Conservation (phyloP, 192 early-diverging fungal species). For the Obelidium mucronatum region DNA sequence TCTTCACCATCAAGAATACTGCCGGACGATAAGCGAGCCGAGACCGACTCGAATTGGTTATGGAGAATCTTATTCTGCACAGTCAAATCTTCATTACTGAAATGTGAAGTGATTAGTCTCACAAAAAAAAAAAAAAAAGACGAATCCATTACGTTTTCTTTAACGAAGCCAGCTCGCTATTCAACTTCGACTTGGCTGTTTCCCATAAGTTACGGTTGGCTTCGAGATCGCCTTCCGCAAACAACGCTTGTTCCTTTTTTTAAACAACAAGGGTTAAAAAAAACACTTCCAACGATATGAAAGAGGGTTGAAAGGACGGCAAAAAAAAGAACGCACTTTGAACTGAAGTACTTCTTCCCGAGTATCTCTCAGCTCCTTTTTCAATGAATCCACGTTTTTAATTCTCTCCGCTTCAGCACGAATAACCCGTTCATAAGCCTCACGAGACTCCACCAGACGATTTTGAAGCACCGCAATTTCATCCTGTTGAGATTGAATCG, state of each 20-base stretch:
- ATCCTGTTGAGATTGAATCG: slow-evolving; percentile 28
- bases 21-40: slow-evolving; percentile 12
- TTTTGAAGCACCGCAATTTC: slow-evolving; percentile 4
- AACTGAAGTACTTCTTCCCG: slow-evolving; percentile 10
- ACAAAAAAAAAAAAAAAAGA: background rate
- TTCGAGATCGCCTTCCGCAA: slow-evolving; percentile 56
- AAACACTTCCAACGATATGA: background rate
- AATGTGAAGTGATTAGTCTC: slow-evolving; percentile 1
- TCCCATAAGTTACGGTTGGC: slow-evolving; percentile 56
- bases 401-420: slow-evolving; percentile 37
- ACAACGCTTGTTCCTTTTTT: slow-evolving; percentile 14
- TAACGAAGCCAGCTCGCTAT: slow-evolving; percentile 50
- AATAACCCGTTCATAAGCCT: slow-evolving; percentile 39
- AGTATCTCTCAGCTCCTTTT: slow-evolving; percentile 12
- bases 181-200: slow-evolving; percentile 47
- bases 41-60: slow-evolving; percentile 67
- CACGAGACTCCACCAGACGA: slow-evolving; percentile 24
- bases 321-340: slow-evolving; percentile 5
- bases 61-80: slow-evolving; percentile 79
- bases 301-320: background rate
- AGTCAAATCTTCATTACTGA: slow-evolving; percentile 59
- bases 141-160: slow-evolving; percentile 39
- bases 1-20: background rate
- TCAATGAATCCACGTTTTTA: background rate
- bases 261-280: background rate